Evolutionary conservation across 495 filamentous ascomycete genomes (phyloP).

Genomic region (Staphylotrichum tortipilum): DNA sequence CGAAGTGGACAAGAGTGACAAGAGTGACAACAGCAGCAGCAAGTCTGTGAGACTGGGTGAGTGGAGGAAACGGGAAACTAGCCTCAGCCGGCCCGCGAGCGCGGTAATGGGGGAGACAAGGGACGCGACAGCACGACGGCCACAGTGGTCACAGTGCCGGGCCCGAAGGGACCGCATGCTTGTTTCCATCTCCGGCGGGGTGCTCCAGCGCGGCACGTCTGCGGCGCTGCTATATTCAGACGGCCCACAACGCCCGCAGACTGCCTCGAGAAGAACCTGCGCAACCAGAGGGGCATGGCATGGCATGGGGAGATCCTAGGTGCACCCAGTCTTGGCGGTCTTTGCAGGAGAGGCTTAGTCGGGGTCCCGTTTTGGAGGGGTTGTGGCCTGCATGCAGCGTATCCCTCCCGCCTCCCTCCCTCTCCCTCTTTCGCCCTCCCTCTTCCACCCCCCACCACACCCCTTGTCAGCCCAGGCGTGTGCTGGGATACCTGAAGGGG

Average conservation of each 20-base stretch:
- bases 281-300: slow-evolving; percentile 23
- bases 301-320: slow-evolving; percentile 16
- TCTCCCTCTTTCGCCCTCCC: too few relatives aligned
- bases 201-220: slow-evolving; percentile 19
- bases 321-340: slow-evolving; percentile 16
- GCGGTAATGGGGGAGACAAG: slow-evolving; percentile 22
- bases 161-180: slow-evolving; percentile 1
- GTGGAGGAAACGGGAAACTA: slow-evolving; percentile 9
- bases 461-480: slow-evolving; percentile 19
- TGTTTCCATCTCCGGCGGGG: slow-evolving; percentile 10
- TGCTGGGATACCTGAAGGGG: slow-evolving; percentile 1
- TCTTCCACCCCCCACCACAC: too few relatives aligned
- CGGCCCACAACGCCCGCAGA: slow-evolving; percentile 13
- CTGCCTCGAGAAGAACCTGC: slow-evolving; percentile 10
- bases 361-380: slow-evolving; percentile 14
- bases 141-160: slow-evolving; percentile 6
- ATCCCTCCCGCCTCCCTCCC: slow-evolving; percentile 4
- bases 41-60: too few relatives aligned
- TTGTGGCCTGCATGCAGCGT: too few relatives aligned
- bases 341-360: slow-evolving; percentile 21
- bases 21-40: slow-evolving; percentile 7
- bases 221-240: slow-evolving; percentile 45
- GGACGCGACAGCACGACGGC: slow-evolving; percentile 7
- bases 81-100: slow-evolving; percentile 20
- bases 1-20: slow-evolving; percentile 6